Evolutionary conservation across 345 rosid species (phyloP), one percentile per base, ranked within the genome.

Genomic region (Boechera divaricarpa): DNA sequence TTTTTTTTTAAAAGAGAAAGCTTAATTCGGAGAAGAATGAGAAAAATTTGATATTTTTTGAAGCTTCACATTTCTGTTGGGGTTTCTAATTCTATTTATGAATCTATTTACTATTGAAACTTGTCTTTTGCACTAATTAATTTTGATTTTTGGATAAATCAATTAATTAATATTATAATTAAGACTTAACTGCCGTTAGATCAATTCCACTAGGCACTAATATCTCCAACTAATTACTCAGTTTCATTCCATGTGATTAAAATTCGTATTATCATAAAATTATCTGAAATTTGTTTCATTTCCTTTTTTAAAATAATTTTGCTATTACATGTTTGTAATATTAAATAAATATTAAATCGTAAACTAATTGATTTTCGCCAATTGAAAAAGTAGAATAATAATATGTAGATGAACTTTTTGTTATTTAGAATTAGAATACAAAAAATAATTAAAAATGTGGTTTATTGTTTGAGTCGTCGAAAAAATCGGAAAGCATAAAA

Each of bases 31-130:
- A 35, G 66, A 56, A 55, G 72, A 63, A 70, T 1, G 33, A 63
- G 57, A 56, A 42, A 69, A 52, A 5, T 60, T 47, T 10, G 26
- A 31, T 47, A 1, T 32, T 33, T 35, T 31, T 66, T 12, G 11
- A 76, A 64, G 76, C 67, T 70, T 77, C 13, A 62, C 76, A 70
- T 63, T 70, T 77, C 9, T 70, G 66, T 70, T 70, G 32, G 47
- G 57, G 47, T 56, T 66, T 57, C 62, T 58, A 48, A 24, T 24
- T 59, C 26, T 63, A 54, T 70, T 54, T 63, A 70, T 56, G 57
- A 63, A 55, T 26, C 48, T 48, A 21, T 64, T 35, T 45, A 48
- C 29, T 64, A 49, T 56, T 64, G 63, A 77, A 73, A 78, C 63
- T 78, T 72, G 81, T 78, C 69, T 52, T 66, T 72, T 66, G 10